Evolutionary conservation across 192 early-diverging fungal genomes (phyloP), one percentile per base, ranked within the genome.

Genomic region (Backusella tarrabulga): DNA sequence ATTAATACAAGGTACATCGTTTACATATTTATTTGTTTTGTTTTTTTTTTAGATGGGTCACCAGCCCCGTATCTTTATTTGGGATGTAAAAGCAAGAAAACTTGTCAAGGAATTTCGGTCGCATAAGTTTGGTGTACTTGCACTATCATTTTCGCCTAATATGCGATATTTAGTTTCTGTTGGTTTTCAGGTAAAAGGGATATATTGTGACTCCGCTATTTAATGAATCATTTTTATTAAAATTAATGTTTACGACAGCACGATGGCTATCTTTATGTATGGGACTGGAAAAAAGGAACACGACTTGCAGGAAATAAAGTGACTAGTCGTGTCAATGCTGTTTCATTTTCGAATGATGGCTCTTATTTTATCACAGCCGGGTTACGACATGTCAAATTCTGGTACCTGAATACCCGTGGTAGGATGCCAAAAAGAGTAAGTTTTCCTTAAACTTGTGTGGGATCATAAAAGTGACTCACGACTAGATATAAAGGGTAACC

Each of bases 181-280:
- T 21, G 95, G 95, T 8, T 89, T 89, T 78, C 90, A 92, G 85
- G 91, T 92, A 86, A 44, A 23, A 41, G 14, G 15, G 46, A 50
- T 21, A 75, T 41, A 38, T 44, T 66, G 38, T 36, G 34, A 5
- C 54, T 34, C 74, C 44, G 38, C 54, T 44, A 17, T 34, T 56
- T 35, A 23, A 12, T 66, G 26, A 29, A 29, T 17, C 19, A 66
- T 66, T 19, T 34, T 36, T 35, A 42, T 21, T 44, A 72, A 76
- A 19, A 44, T 73, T 15, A 38, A 38, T 6, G 46, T 75, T 63
- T 40, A 35, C 19, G n/a, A 35, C 82, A 93, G 90, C 91, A 95
- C 78, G 95, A 96, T 82, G 94, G 93, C 0, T 91, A 89, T 76
- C 74, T 94, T 35, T 87, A 92, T 76, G 88, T 96, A n/a, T 96